Conservation (phyloP, 805 yeast genomes). For the Sugiyamaella chiloensis region DNA sequence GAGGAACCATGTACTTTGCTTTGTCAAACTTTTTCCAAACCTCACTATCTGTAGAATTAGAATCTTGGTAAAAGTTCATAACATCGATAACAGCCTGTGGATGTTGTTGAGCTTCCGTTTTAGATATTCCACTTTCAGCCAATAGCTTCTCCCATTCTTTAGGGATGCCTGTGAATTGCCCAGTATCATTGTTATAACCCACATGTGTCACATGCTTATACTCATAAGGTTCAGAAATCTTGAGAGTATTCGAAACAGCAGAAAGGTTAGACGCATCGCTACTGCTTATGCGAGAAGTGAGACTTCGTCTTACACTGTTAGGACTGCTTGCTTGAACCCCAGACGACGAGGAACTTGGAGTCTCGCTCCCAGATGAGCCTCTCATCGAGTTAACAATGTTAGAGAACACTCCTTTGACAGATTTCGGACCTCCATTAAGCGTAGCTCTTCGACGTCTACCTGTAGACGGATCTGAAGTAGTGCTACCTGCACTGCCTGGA, state of each 20-base stretch:
- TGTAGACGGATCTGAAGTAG: slow-evolving; percentile 10
- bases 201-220: slow-evolving; percentile 94
- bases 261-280: slow-evolving; percentile 3
- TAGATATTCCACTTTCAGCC: slow-evolving; percentile 82
- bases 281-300: slow-evolving; percentile 4
- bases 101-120: slow-evolving; percentile 82
- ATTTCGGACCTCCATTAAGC: slow-evolving; percentile 17
- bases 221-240: slow-evolving; percentile 88
- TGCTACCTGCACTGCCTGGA: slow-evolving; percentile 13
- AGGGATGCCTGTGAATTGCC: slow-evolving; percentile 88
- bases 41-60: slow-evolving; percentile 24
- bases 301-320: slow-evolving; percentile 5
- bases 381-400: slow-evolving; percentile 26
- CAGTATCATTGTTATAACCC: slow-evolving; percentile 78
- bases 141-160: slow-evolving; percentile 86
- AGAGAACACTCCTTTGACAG: slow-evolving; percentile 26
- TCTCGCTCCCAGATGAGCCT: slow-evolving; percentile 5
- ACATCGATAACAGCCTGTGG: slow-evolving; percentile 94
- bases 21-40: slow-evolving; percentile 31
- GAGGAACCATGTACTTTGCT: slow-evolving; percentile 15
- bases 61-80: slow-evolving; percentile 64
- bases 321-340: slow-evolving; percentile 9
- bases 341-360: background rate
- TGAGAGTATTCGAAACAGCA: slow-evolving; percentile 27
- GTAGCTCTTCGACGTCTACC: slow-evolving; percentile 22